These are phyloP conservation scores for Podaxis sp. DNA, from an alignment of 768 basidiomycete genomes.

Conservation along the genomic window DNA sequence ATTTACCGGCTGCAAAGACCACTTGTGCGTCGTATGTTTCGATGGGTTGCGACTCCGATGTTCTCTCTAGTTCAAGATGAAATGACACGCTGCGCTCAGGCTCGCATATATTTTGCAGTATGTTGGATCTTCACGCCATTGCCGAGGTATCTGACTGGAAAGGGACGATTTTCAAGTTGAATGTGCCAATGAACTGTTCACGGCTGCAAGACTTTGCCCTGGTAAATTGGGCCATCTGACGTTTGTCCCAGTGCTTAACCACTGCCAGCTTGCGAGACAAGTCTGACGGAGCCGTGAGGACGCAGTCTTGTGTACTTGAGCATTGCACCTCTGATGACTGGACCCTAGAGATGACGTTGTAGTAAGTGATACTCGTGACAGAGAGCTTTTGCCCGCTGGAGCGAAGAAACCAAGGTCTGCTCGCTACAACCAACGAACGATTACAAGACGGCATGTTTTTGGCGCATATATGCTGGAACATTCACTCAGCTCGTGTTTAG, in stretches of 20 bases:
- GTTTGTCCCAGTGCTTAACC: neutral
- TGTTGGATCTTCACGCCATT: constrained; percentile 18
- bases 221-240: constrained; percentile 37
- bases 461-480: constrained; percentile 34
- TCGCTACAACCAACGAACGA: constrained; percentile 86
- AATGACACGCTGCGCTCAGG: constrained; percentile 40
- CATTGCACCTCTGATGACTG: neutral
- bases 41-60: neutral
- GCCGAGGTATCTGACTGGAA: neutral
- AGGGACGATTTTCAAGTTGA: constrained; percentile 49
- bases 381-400: neutral
- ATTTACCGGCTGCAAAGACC: constrained; percentile 20
- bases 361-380: constrained; percentile 33
- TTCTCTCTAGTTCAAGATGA: neutral
- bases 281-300: constrained; percentile 73
- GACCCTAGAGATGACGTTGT: constrained; percentile 60
- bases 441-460: constrained; percentile 73
- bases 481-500: constrained; percentile 34
- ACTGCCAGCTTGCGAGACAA: constrained; percentile 72
- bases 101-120: constrained; percentile 87
- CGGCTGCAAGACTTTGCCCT: constrained; percentile 74
- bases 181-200: constrained; percentile 85
- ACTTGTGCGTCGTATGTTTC: constrained; percentile 25
- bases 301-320: neutral
- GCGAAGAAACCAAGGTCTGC: constrained; percentile 52